Evolutionary conservation across 768 basidiomycete species (phyloP), one percentile per base, ranked within the genome.

Genomic region (Tulasnella calospora): DNA sequence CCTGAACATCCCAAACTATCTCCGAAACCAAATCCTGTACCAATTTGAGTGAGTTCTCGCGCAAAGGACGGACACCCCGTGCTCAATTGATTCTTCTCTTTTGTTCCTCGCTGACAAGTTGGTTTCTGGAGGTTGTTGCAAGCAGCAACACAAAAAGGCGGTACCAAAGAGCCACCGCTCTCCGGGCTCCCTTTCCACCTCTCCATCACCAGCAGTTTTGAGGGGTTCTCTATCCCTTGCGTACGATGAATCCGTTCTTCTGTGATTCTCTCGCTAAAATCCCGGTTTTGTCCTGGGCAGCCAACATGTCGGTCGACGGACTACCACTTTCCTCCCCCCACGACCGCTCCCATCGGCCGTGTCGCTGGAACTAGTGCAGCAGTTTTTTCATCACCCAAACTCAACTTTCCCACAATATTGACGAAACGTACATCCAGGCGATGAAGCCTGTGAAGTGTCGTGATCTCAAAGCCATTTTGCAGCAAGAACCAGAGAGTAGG

Each of bases 371-470:
- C 27, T 74, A 46, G 73, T 74, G 73, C 51, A 44, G 23, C 19
- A 55, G 51, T 9, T 41, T 46, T 3, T 74, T 74, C 73, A 46
- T 74, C 6, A 74, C 73, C 8, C 73, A 74, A 55, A 47, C 73
- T 23, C 73, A 74, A 19, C 73, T 74, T 35, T 10, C 55, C 7
- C 46, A 47, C 23, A 46, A 74, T 35, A 55, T 74, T 21, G 35
- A 74, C 21, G 61, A 67, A 67, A 8, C 73, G 6, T 46, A 74
- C 33, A 47, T 74, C 27, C 44, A 44, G 23, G 27, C 44, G 5
- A 55, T 74, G 73, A 74, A 74, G 46, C 19, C 73, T 17, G 51
- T 74, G 44, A 74, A 55, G 46, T 27, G 73, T n/a, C 73, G 73
- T 15, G 73, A 74, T 46, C 61, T 67, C 61, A 67, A 67, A 12